These are phyloP conservation scores for Colletotrichum higginsianum DNA, from an alignment of 2,329 filamentous ascomycete species.

Conservation along the genomic window DNA sequence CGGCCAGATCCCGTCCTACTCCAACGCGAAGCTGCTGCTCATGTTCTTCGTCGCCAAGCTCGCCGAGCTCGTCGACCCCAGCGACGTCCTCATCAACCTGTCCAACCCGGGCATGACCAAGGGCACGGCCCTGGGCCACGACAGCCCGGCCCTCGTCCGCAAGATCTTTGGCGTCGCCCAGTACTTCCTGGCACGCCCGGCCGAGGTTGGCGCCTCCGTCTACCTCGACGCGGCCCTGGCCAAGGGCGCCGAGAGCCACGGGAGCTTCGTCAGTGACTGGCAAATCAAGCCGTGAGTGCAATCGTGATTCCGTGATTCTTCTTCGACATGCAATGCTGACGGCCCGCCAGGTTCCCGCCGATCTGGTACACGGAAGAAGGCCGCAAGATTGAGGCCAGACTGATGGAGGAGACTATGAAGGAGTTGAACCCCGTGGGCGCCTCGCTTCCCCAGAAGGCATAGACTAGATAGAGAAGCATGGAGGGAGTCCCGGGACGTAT, in stretches of 20 bases:
- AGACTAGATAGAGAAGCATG: no score
- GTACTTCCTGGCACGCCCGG: constrained; percentile 31
- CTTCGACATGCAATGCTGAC: not conserved
- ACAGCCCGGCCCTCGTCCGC: constrained; percentile 42
- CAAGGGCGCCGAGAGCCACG: constrained; percentile 45
- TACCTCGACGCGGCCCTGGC: constrained; percentile 45
- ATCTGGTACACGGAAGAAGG: constrained; percentile 54
- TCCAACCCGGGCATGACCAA: constrained; percentile 50
- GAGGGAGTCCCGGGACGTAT: not conserved
- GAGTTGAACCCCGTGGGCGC: constrained; percentile 45
- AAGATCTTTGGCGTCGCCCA: constrained; percentile 7
- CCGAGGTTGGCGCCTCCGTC: constrained; percentile 41
- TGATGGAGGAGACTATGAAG: constrained; percentile 58
- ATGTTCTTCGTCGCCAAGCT: constrained; percentile 40
- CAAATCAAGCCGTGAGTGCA: not conserved
- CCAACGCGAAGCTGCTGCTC: constrained; percentile 45
- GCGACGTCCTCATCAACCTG: constrained; percentile 45
- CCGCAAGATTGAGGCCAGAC: constrained; percentile 50
- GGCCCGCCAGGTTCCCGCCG: constrained; percentile 49
- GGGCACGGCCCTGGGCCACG: constrained; percentile 57
- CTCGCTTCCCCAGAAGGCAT: constrained; percentile 6
- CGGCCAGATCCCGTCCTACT: constrained; percentile 37
- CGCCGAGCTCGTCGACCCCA: constrained; percentile 32
- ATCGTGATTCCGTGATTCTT: not conserved
- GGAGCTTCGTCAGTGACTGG: constrained; percentile 38